Percentiles rank a stretch among this genome's conserved stretches.
These are phyloP conservation scores for Penstemon eatonii DNA, from an alignment of 257 asterid genomes.

Conservation along the genomic window DNA sequence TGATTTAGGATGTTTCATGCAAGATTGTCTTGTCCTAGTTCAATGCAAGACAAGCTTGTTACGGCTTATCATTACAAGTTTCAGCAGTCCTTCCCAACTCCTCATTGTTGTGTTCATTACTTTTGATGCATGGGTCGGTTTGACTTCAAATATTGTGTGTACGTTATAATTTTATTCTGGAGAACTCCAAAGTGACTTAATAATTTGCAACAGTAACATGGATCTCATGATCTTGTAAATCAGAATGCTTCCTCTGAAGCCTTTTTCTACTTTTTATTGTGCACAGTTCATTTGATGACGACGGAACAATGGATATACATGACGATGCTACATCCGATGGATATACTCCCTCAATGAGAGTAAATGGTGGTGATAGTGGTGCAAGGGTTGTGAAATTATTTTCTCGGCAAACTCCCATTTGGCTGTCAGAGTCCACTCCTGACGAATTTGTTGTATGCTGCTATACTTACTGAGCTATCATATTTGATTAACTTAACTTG, in stretches of 20 bases:
- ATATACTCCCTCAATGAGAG: constrained; percentile 46
- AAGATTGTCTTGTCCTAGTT: neutral
- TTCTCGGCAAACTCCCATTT: constrained; percentile 70
- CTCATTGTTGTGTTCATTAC: constrained; percentile 4
- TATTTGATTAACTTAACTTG: constrained; percentile 28
- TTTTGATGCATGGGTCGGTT: constrained; percentile 12
- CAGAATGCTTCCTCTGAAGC: constrained; percentile 18
- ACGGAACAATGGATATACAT: constrained; percentile 53
- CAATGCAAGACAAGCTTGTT: constrained; percentile 9
- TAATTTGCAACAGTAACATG: constrained; percentile 20
- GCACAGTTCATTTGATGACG: constrained; percentile 74
- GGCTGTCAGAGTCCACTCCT: constrained; percentile 95
- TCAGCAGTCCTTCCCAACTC: constrained; percentile 13
- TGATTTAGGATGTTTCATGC: constrained; percentile 20
- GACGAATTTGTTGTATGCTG: constrained; percentile 94
- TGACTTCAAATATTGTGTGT: neutral
- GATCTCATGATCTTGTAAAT: constrained; percentile 13
- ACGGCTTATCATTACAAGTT: constrained; percentile 10
- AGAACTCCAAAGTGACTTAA: constrained; percentile 20
- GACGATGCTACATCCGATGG: constrained; percentile 59
- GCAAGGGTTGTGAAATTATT: constrained; percentile 47
- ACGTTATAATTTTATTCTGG: neutral
- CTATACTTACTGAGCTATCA: constrained; percentile 33
- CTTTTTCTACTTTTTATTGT: constrained; percentile 36
- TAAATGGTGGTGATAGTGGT: constrained; percentile 61